These are phyloP conservation scores for Rhizoclosmatium globosum DNA, from an alignment of 192 early-diverging fungal species.

Conservation along the genomic window DNA sequence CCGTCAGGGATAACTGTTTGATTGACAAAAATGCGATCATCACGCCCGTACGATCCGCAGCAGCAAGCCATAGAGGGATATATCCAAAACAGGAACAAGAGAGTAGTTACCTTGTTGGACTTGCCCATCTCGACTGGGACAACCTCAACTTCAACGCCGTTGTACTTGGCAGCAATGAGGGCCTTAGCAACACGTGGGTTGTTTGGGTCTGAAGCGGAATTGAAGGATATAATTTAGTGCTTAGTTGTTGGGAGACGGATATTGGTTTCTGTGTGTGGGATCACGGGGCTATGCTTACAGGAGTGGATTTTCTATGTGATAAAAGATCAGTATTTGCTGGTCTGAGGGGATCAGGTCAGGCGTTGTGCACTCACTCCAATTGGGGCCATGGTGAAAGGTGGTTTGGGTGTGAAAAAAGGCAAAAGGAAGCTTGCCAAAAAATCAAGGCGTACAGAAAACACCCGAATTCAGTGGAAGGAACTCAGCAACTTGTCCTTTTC, in stretches of 20 bases:
- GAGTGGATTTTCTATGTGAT: slow-evolving; percentile 25
- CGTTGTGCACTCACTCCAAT: slow-evolving; percentile 26
- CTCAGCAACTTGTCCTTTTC: too few species aligned
- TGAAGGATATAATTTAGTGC: background rate
- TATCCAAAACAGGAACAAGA: background rate
- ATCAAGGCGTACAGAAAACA: too few species aligned
- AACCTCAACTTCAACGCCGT: slow-evolving; percentile 76
- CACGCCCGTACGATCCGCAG: background rate
- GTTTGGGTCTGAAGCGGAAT: slow-evolving; percentile 56
- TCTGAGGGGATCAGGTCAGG: background rate
- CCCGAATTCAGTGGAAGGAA: too few species aligned
- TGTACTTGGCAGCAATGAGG: slow-evolving; percentile 80
- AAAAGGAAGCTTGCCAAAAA: background rate
- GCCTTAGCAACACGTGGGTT: slow-evolving; percentile 78
- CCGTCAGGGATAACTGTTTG: slow-evolving; percentile 53
- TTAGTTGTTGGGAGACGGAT: background rate
- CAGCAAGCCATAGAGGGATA: background rate
- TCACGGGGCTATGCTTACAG: slow-evolving; percentile 17
- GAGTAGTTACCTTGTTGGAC: slow-evolving; percentile 66
- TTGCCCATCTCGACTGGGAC: slow-evolving; percentile 67
- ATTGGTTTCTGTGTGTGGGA: background rate
- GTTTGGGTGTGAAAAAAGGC: background rate
- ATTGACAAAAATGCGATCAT: slow-evolving; percentile 31
- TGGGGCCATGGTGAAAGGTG: slow-evolving; percentile 18
- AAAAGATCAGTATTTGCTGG: background rate